Percentiles rank a stretch among this genome's conserved stretches.
Conservation (phyloP, 768 basidiomycete genomes). For the Sporobolomyces phaffii region DNA sequence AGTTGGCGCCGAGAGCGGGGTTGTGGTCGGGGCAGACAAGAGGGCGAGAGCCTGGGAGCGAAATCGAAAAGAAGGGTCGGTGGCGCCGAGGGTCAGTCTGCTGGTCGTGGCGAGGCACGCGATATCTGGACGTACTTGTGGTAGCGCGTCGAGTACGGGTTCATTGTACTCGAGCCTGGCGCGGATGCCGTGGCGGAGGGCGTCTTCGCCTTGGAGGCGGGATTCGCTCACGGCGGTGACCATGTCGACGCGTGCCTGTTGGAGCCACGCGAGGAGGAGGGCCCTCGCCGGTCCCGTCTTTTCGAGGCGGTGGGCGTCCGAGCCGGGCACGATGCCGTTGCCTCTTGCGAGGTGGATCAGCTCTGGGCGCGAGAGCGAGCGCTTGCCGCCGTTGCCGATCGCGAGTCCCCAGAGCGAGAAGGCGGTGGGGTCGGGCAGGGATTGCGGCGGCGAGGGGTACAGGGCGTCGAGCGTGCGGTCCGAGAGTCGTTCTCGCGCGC, state of each 20-base stretch:
- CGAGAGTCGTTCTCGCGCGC: background rate
- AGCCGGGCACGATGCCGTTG: background rate
- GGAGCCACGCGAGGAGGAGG: conserved; percentile 27
- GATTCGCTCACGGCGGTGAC: background rate
- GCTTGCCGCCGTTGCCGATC: conserved; percentile 20
- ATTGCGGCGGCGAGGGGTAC: conserved; percentile 26
- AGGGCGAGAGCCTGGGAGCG: conserved; percentile 26
- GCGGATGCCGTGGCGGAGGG: conserved; percentile 1
- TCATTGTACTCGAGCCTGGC: conserved; percentile 25
- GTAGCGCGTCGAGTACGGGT: conserved; percentile 1
- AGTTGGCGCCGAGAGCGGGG: conserved; percentile 12
- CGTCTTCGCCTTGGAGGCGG: conserved; percentile 3
- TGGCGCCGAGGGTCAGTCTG: background rate
- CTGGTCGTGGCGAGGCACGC: background rate
- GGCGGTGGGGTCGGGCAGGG: background rate
- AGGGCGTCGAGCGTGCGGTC: conserved; percentile 22
- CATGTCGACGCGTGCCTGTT: conserved; percentile 21
- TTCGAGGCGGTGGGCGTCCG: background rate
- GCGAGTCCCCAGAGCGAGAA: conserved; percentile 12
- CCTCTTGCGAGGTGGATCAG: conserved; percentile 25
- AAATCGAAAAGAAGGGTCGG: background rate
- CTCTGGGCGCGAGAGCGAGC: conserved; percentile 15
- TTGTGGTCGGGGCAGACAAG: conserved; percentile 10
- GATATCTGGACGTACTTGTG: conserved; percentile 10
- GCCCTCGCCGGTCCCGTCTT: conserved; percentile 32